Base-by-base conservation (phyloP, 164 flowering plant species). In the Berberis thunbergii region DNA sequence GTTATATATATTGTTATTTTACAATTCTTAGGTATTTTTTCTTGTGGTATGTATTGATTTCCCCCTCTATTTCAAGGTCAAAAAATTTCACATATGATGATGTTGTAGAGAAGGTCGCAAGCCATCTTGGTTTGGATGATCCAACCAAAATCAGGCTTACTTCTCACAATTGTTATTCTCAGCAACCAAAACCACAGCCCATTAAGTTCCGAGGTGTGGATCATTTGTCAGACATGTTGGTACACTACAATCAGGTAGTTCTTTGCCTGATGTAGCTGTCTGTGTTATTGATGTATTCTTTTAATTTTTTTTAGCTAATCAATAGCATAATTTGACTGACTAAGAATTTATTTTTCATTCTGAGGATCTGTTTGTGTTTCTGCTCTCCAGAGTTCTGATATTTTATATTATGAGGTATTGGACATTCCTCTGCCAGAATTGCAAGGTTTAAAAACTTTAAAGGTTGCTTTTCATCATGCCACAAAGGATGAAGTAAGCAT, bases 81-180 rank as follows among this genome's bases (percentile, higher is more conserved):
- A 89, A 84, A 77, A 78, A 69, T 3, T 69, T 71, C 74, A 85
- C 82, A 11, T 89, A 87, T 70, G 96, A 89, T 73, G 91, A 84
- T 72, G 94, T 89, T 39, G 91, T 86, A 67, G 91, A 84, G 63
- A 87, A 76, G 79, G 83, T 89, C 50, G 88, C 94, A 67, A 77
- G 60, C 41, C 83, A 79, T 7, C 79, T 89, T 76, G 84, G 87
- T 53, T 72, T 89, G 82, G 89, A 89, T 71, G 89, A 86, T 71
- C 83, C 89, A 54, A 78, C 96, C 6, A 88, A 86, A 73, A 78
- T 88, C 54, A 76, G 89, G 80, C 91, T 88, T 61, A 88, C 95
- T 43, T 73, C 88, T 45, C 95, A 86, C 66, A 87, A 89, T 75
- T 87, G 87, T 74, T 82, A 82, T 72, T 82, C 87, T 13, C 87